Base-by-base conservation (phyloP, 495 filamentous ascomycete genomes). In the Xylaria venustula region DNA sequence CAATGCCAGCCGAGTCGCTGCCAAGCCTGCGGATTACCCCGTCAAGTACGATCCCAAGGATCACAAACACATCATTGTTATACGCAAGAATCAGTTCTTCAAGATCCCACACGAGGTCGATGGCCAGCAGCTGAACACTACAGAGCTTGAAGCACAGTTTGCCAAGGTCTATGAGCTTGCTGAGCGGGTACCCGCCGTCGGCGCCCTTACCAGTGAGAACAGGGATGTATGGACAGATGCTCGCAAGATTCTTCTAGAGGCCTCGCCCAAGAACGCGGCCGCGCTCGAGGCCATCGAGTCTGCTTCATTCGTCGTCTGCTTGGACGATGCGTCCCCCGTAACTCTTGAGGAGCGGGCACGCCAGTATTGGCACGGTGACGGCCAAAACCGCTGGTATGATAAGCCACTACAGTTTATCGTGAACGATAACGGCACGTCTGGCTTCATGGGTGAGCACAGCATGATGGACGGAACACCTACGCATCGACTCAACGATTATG, bases 401-500 rank as follows among this genome's bases (percentile, higher is more conserved):
- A 98, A 98, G 81, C 95, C 95, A 20, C 79, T 96, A 55, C 92
- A 99, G 79, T 98, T 99, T 76, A 93, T 99, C 70, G 71, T 99
- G 77, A 97, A 96, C 76, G 93, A 98, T 69, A 99, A 99, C 76
- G 95, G 92, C 65, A 95, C 94, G 15, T 90, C 95, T 23, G 95
- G 95, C 61, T 99, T 99, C 83, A 91, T 90, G 80, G 95, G 95
- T 70, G 95, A 99, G 81, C 95, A 99, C 81, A 92, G 88, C 76
- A 98, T 99, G 95, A 99, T 99, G 95, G 95, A 99, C 73, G 95
- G 95, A 58, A 99, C 93, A 26, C 92, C 95, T 1, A 99, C 95
- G 12, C 93, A 98, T 75, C 87, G 95, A 3, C 84, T 99, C 30
- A 98, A 96, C 74, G 94, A 99, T 82, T 90, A 90, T 71, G 82